Base-by-base conservation (phyloP, 176 grass and related monocot species). In the Triticum urartu region DNA sequence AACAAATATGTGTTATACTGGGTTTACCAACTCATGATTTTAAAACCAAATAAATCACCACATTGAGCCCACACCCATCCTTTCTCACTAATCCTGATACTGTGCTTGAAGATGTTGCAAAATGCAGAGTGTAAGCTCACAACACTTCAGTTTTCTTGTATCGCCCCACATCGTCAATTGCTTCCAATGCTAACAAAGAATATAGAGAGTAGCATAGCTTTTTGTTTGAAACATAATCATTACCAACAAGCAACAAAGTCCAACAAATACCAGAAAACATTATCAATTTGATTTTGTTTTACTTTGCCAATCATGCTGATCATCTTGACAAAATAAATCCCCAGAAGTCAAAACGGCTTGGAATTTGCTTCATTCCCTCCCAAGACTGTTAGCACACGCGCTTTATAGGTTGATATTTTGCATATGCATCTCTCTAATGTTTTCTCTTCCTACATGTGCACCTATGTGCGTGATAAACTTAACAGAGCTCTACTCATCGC, bases 301-400 rank as follows among this genome's bases (percentile, higher is more conserved):
- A 54, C 15, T 54, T 54, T 54, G 15, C 50, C 15, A 54, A 54
- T 54, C 50, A 54, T 54, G 50, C 42, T 9, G 72, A 50, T 14
- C 13, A 4, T 43, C 43, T 30, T 24, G 26, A 30, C 1, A 14
- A 14, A 30, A 18, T 26, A 70, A 48, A 11, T 14, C 0, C 72
- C 47, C 11, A 45, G 43, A 74, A 47, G 2, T 18, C 42, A 48
- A 50, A 48, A 75, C 42, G 8, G 24, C 42, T 75, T 75, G 13
- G 43, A 74, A 22, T 28, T 50, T 75, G 42, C 72, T 50, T 14
- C 24, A 45, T 72, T 74, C n/a, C 22, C 22, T 24, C 25, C 78
- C 78, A 43, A 62, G 25, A 9, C 61, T 89, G 39, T 86, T 72
- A 73, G 38, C 40, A 42, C 40, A 42, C 40, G 40, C 40, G 40